Evolutionary conservation across 202 grass and related monocot species (phyloP).

Genomic region (Schoenoplectus tabernaemontani): DNA sequence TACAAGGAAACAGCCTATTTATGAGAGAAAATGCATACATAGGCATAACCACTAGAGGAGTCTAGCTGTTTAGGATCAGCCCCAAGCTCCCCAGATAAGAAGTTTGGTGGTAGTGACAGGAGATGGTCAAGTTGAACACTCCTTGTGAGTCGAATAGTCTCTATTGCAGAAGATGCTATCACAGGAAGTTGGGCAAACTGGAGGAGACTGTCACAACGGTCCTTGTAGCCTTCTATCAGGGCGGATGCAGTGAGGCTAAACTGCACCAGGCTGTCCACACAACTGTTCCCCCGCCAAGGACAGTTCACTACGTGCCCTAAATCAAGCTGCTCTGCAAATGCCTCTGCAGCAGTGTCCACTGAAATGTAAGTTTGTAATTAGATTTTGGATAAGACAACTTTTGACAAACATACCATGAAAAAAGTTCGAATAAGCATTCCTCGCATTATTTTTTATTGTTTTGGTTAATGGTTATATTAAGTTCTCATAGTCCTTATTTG

Average conservation of each 20-base stretch:
- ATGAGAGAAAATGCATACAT: conserved; percentile 41
- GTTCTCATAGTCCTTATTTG: neutral
- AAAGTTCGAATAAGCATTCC: neutral
- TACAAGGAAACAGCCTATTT: neutral
- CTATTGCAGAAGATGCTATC: conserved; percentile 74
- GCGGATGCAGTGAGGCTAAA: conserved; percentile 67
- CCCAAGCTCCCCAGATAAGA: conserved; percentile 57
- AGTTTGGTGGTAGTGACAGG: conserved; percentile 52
- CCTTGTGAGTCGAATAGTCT: conserved; percentile 72
- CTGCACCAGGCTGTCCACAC: conserved; percentile 82
- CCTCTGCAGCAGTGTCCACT: conserved; percentile 69
- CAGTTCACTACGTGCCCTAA: conserved; percentile 54
- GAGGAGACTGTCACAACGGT: conserved; percentile 81
- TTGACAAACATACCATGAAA: no score
- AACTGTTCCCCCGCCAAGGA: conserved; percentile 89
- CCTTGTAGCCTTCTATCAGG: conserved; percentile 86
- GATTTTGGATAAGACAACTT: conserved; percentile 17
- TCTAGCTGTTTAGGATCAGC: conserved; percentile 43
- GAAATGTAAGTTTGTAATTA: conserved; percentile 34
- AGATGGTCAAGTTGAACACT: conserved; percentile 54
- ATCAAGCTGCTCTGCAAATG: conserved; percentile 75
- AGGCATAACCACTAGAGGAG: conserved; percentile 48
- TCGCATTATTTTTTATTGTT: neutral
- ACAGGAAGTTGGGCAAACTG: conserved; percentile 72
- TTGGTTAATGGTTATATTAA: neutral